Conservation (phyloP, 441 rosid species). For the Adansonia gregorii region DNA sequence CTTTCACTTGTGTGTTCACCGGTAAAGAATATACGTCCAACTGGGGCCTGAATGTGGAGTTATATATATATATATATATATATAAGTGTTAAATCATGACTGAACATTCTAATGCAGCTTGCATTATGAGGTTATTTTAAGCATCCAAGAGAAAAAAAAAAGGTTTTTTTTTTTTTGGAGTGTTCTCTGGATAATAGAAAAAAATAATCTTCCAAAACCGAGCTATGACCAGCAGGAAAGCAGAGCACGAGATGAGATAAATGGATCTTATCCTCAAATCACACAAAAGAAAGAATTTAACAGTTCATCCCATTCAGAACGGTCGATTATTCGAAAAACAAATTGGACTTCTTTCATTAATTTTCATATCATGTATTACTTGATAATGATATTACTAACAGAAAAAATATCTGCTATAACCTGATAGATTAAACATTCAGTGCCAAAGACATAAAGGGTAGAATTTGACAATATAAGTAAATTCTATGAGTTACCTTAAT, state of each 20-base stretch:
- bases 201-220: background rate
- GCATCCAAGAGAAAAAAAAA: conserved; percentile 9
- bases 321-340: background rate
- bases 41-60: conserved; percentile 61
- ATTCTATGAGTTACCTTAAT: conserved; percentile 55
- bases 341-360: background rate
- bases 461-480: background rate
- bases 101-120: background rate
- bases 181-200: background rate
- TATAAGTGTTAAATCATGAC: conserved; percentile 15
- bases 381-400: background rate
- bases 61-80: too few relatives aligned
- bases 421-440: background rate
- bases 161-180: background rate
- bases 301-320: background rate
- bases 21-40: conserved; percentile 82
- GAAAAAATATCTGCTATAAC: background rate
- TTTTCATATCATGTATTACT: background rate
- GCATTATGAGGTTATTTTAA: background rate
- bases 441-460: background rate
- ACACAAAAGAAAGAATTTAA: background rate
- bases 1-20: conserved; percentile 98
- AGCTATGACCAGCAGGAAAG: background rate
- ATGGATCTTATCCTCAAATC: background rate
- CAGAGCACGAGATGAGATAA: background rate